Base-by-base conservation (phyloP, 2,329 filamentous ascomycete species). In the Trichothecium sympodiale region DNA sequence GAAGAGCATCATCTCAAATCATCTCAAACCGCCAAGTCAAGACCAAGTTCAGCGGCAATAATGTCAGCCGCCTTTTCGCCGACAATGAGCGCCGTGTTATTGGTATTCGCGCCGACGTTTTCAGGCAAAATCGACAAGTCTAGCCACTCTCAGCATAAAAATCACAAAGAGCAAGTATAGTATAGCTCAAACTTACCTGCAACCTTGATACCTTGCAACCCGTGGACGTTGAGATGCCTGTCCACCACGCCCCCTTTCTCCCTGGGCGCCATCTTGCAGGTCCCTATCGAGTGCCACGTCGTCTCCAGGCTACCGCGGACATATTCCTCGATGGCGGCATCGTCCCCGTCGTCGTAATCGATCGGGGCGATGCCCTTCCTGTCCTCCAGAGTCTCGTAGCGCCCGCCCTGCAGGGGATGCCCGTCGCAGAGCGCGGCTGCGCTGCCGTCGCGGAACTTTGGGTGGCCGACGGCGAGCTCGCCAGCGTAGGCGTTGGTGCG, bases 401-500 rank as follows among this genome's bases (percentile, higher is more conserved):
- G n/a, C n/a, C n/a, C 20, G 6, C 20, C 20, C 38, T 67, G 58
- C 20, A 62, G 52, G 3, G 40, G 40, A 10, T 25, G 20, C 2
- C 56, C 41, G 14, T 55, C 48, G 33, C 52, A 43, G 20, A 25
- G 20, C 1, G 53, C 53, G 2, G 64, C 65, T 15, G 54, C 49
- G 4, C 59, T 64, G 1, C 47, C 54, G 3, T 52, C 41, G 3
- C 56, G 43, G 42, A 69, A 71, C 13, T 50, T 46, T 1, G 67
- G 67, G 38, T 67, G 64, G 0, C 56, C 50, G 8, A 47, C 41
- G 6, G 53, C 49, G 3, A 62, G 26, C 47, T 69, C 61, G 49
- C 71, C 59, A 43, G 60, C 45, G 53, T 68, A 77, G 43, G 65
- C 61, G 3, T 60, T 52, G 46, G 71, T 69, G 8, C 73, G 67